phyloP scores from a whole-genome alignment of 768 basidiomycete genomes.

The Auriscalpium orientale region DNA sequence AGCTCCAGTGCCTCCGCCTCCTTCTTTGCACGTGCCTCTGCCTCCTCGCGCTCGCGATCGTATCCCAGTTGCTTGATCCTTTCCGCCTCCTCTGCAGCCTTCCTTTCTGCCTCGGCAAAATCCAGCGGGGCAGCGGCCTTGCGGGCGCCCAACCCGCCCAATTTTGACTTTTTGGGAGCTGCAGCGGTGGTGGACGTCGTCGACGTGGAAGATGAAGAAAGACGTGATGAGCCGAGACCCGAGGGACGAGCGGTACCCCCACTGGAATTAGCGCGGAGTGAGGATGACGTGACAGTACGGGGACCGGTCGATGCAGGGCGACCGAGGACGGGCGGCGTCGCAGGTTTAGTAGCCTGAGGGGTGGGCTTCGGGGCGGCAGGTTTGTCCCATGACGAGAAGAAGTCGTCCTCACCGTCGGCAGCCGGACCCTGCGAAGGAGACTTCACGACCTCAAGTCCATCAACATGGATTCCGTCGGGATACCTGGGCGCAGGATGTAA shows the following conservation, averaged over 20 bases:
- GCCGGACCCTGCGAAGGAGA: constrained; percentile 25
- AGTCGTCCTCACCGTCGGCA: constrained; percentile 69
- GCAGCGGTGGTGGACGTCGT: constrained; percentile 20
- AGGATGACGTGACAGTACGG: constrained; percentile 61
- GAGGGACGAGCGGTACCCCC: constrained; percentile 22
- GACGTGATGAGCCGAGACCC: constrained; percentile 36
- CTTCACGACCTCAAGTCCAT: constrained; percentile 55
- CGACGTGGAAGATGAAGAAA: constrained; percentile 31
- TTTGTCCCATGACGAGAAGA: constrained; percentile 97
- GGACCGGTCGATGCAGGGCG: constrained; percentile 28
- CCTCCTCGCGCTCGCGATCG: constrained; percentile 77
- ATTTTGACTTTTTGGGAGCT: constrained; percentile 53
- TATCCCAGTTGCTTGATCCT: constrained; percentile 88
- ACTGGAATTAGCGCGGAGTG: constrained; percentile 41
- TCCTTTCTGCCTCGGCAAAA: constrained; percentile 90
- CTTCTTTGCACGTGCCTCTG: constrained; percentile 65
- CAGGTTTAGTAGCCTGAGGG: constrained; percentile 11
- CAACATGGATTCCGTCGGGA: constrained; percentile 71
- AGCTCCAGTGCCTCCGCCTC: constrained; percentile 45
- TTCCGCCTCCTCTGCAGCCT: constrained; percentile 88
- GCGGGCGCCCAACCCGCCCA: constrained; percentile 79
- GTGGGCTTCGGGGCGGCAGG: constrained; percentile 35
- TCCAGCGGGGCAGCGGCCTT: constrained; percentile 77
- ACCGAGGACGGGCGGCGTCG: constrained; percentile 7
- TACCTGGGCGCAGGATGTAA: constrained; percentile 39